phyloP scores from a whole-genome alignment of 495 filamentous ascomycete species.

The Podospora tetraspora region DNA sequence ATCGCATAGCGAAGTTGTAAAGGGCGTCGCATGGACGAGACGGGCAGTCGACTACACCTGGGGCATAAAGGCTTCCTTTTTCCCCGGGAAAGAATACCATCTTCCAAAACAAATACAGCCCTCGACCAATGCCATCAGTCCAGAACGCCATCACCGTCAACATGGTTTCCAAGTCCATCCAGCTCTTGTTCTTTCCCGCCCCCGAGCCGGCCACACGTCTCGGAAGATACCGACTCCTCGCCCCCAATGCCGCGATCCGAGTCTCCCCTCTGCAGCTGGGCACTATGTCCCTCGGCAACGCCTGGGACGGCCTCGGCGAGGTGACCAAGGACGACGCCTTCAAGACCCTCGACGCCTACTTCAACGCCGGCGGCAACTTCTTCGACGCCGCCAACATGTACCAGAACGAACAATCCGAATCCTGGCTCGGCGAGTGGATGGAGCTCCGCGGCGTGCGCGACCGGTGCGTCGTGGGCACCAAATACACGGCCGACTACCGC shows the following conservation, averaged over 20 bases:
- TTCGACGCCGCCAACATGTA: conserved; percentile 72
- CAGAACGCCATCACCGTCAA: not conserved
- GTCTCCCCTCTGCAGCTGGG: conserved; percentile 60
- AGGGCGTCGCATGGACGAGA: too few species aligned
- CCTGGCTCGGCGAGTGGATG: conserved; percentile 37
- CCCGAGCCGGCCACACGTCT: conserved; percentile 37
- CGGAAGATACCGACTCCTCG: conserved; percentile 54
- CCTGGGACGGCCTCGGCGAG: conserved; percentile 32
- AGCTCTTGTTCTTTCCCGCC: conserved; percentile 1
- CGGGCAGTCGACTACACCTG: too few species aligned
- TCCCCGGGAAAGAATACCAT: not conserved
- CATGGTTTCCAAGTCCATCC: not conserved
- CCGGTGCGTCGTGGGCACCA: conserved; percentile 58
- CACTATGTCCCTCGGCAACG: conserved; percentile 57
- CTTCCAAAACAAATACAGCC: not conserved
- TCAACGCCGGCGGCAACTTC: conserved; percentile 55
- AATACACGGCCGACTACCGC: conserved; percentile 53
- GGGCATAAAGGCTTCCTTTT: not conserved
- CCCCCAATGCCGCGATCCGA: conserved; percentile 52
- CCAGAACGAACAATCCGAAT: conserved; percentile 60
- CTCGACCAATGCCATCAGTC: not conserved
- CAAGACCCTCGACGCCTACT: not conserved
- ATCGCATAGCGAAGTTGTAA: not conserved
- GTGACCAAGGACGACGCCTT: conserved; percentile 9
- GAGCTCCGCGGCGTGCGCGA: not conserved